Conservation (phyloP, 2,329 filamentous ascomycete genomes). For the Fusarium paranaense region DNA sequence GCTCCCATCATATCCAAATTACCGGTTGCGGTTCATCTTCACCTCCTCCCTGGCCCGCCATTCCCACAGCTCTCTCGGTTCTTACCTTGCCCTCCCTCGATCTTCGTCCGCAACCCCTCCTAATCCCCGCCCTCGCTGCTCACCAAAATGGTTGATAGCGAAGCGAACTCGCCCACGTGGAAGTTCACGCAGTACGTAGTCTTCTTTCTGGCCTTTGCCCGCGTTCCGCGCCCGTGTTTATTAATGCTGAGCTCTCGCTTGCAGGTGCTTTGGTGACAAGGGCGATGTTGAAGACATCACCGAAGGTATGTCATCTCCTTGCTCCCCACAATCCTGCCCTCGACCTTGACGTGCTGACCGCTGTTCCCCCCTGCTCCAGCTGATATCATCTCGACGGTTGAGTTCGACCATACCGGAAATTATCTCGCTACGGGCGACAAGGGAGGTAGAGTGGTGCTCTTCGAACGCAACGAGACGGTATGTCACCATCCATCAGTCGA, state of each 20-base stretch:
- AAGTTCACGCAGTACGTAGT: conserved; percentile 96
- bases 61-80: conserved; percentile 30
- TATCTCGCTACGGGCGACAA: conserved; percentile 93
- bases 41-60: conserved; percentile 37
- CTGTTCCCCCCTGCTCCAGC: conserved; percentile 60
- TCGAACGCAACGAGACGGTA: conserved; percentile 96
- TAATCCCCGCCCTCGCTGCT: conserved; percentile 47
- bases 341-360: conserved; percentile 34
- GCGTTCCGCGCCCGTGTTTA: conserved; percentile 7
- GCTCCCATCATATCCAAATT: conserved; percentile 22
- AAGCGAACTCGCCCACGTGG: conserved; percentile 95
- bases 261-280: conserved; percentile 98
- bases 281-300: conserved; percentile 99
- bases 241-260: conserved; percentile 34
- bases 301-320: conserved; percentile 73
- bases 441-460: conserved; percentile 85
- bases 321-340: conserved; percentile 18
- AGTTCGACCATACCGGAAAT: conserved; percentile 91
- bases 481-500: conserved; percentile 46
- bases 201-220: background rate
- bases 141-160: conserved; percentile 93
- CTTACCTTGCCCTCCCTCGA: conserved; percentile 37
- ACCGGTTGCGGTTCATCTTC: conserved; percentile 28
- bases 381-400: conserved; percentile 91
- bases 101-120: conserved; percentile 38